Conservation (phyloP, 2,329 filamentous ascomycete species). For the Colletotrichum echinochloae region DNA sequence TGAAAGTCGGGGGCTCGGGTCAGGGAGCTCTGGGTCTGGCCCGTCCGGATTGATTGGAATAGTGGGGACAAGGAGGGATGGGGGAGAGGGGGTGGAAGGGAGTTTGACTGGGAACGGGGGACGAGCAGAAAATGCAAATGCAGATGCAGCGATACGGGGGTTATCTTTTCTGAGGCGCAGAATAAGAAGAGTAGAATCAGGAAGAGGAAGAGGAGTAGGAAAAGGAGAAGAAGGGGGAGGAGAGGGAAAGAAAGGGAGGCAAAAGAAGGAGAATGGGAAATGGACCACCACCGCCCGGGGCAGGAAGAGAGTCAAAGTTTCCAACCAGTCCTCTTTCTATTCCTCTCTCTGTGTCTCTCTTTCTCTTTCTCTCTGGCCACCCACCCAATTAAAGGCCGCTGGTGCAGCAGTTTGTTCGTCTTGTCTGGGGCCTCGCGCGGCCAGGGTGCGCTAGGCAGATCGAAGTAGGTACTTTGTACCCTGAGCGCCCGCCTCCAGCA, state of each 20-base stretch:
- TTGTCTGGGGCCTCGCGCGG: slow-evolving; percentile 36
- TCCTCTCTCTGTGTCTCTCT: background rate
- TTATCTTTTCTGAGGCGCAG: background rate
- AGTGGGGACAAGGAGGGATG: slow-evolving; percentile 29
- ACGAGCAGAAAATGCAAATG: slow-evolving; percentile 29
- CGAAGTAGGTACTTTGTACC: slow-evolving; percentile 8
- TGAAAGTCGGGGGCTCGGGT: slow-evolving; percentile 36
- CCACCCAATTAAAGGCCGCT: slow-evolving; percentile 12
- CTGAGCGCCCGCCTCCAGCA: slow-evolving; percentile 4
- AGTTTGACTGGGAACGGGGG: slow-evolving; percentile 32
- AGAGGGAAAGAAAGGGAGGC: background rate
- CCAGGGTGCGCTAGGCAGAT: slow-evolving; percentile 23
- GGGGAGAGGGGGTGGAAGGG: slow-evolving; percentile 3
- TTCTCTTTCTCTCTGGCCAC: background rate
- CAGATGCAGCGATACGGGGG: slow-evolving; percentile 23
- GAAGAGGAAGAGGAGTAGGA: background rate
- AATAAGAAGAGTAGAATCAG: too few species aligned
- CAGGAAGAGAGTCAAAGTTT: slow-evolving; percentile 8
- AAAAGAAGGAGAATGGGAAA: slow-evolving; percentile 14
- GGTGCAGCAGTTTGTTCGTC: slow-evolving; percentile 28
- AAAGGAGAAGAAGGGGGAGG: background rate
- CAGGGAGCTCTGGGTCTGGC: slow-evolving; percentile 37
- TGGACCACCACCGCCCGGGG: slow-evolving; percentile 2
- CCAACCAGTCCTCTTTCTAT: background rate
- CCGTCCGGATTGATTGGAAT: slow-evolving; percentile 40